phyloP scores from a whole-genome alignment of 148 eudicot species.

The Linanthus parryae region DNA sequence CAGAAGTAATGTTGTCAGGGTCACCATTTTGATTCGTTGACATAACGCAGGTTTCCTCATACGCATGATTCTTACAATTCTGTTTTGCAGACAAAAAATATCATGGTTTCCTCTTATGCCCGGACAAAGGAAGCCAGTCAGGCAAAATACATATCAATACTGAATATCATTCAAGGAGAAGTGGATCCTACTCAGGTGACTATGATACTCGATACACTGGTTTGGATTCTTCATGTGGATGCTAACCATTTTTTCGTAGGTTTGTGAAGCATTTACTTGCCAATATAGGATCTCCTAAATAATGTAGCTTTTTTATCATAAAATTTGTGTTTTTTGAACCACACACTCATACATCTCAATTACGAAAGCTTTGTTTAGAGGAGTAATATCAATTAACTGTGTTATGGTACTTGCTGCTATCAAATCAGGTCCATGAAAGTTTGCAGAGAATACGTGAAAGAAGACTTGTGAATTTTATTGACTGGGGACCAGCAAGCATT shows the following conservation, averaged over 20 bases:
- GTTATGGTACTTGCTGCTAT: neutral
- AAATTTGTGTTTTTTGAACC: slow-evolving; percentile 6
- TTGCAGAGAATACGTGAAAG: slow-evolving; percentile 96
- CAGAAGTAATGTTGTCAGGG: no score
- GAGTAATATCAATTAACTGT: neutral
- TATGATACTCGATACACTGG: no score
- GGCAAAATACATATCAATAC: slow-evolving; percentile 94
- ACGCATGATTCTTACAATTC: no score
- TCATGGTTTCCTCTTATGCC: slow-evolving; percentile 96
- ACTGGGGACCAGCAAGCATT: slow-evolving; percentile 99
- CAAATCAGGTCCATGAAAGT: slow-evolving; percentile 83
- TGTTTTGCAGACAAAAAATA: slow-evolving; percentile 83
- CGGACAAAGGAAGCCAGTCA: slow-evolving; percentile 96
- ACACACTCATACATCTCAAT: no score
- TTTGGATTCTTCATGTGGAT: no score
- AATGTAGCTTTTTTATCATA: neutral
- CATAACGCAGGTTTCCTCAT: no score
- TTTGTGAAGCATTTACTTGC: no score
- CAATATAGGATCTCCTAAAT: no score
- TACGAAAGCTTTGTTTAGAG: no score
- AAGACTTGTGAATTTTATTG: slow-evolving; percentile 95
- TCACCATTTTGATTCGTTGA: no score
- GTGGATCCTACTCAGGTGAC: slow-evolving; percentile 98
- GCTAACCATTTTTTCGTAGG: no score
- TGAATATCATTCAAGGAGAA: slow-evolving; percentile 97